Percentiles rank a stretch among this genome's conserved stretches.
phyloP scores from a whole-genome alignment of 139 green algal genomes.

The Penium margaritaceum region DNA sequence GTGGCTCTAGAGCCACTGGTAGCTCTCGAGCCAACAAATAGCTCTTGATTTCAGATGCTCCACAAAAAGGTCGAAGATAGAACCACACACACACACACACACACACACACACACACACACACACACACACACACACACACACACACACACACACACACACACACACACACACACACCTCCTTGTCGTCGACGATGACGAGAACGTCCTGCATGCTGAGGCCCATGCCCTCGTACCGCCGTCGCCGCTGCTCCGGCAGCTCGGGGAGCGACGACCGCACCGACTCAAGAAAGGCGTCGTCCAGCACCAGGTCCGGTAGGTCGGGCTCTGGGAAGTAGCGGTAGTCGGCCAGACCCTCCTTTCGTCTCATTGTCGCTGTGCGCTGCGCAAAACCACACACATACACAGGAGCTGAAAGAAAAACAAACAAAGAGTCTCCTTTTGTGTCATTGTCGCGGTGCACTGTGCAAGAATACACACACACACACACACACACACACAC shows the following conservation, averaged over 20 bases:
- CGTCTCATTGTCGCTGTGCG: constrained; percentile 6
- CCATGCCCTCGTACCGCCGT: constrained; percentile 60
- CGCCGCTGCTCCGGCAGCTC: constrained; percentile 72
- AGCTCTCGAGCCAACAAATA: too few species aligned
- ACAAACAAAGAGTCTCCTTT: too few species aligned
- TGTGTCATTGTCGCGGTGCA: too few species aligned
- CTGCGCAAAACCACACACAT: not conserved
- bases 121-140: too few species aligned
- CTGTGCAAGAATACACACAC: too few species aligned
- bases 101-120: too few species aligned
- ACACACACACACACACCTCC: constrained; percentile 8
- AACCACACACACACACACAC: too few species aligned
- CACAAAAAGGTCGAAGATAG: too few species aligned
- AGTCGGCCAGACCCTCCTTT: constrained; percentile 94
- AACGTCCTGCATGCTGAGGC: constrained; percentile 65
- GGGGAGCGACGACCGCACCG: constrained; percentile 57
- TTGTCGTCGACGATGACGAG: constrained; percentile 76
- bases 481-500: not conserved
- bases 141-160: too few species aligned
- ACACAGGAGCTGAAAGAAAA: too few species aligned
- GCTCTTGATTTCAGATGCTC: too few species aligned
- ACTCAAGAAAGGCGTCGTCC: constrained; percentile 18
- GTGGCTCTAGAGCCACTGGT: too few species aligned
- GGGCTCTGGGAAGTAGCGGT: constrained; percentile 96
- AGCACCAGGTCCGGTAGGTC: constrained; percentile 72